Evolutionary conservation across 257 asterid genomes (phyloP).

Genomic region (Leonotis leonurus): DNA sequence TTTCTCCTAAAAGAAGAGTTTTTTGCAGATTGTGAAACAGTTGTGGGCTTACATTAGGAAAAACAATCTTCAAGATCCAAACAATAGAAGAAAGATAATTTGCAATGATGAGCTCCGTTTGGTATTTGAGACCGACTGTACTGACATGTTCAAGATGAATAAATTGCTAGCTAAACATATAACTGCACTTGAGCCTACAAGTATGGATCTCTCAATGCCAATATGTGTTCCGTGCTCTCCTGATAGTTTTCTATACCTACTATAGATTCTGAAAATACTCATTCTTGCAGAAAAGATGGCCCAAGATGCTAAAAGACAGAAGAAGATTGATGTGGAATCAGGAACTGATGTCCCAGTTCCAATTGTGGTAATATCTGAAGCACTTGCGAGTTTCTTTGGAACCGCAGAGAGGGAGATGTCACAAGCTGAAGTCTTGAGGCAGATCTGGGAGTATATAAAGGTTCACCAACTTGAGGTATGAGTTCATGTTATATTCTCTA

Average conservation of each 20-base stretch:
- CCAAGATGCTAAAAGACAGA: slow-evolving; percentile 40
- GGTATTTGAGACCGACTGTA: no score
- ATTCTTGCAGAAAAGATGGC: slow-evolving; percentile 38
- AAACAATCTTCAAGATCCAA: no score
- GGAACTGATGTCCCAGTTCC: slow-evolving; percentile 43
- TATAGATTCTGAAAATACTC: not conserved
- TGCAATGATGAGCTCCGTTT: no score
- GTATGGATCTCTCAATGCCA: slow-evolving; percentile 24
- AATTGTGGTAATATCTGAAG: slow-evolving; percentile 54
- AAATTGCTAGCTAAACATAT: slow-evolving; percentile 72
- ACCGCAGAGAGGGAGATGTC: slow-evolving; percentile 44
- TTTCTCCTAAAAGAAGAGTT: slow-evolving; percentile 3
- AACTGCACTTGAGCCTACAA: slow-evolving; percentile 51
- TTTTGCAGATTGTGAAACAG: slow-evolving; percentile 59
- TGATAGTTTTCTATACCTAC: slow-evolving; percentile 3
- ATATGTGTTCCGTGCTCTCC: not conserved
- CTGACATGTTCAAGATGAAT: no score
- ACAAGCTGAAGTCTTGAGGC: no score
- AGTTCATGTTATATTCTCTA: not conserved
- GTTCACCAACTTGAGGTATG: slow-evolving; percentile 64
- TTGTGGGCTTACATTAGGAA: slow-evolving; percentile 65
- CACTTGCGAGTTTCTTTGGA: slow-evolving; percentile 59
- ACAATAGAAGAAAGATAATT: no score
- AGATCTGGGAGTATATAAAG: slow-evolving; percentile 68
- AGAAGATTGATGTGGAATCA: slow-evolving; percentile 43